These are phyloP conservation scores for Yamadazyma sp. DNA, from an alignment of 805 yeast genomes.

Conservation along the genomic window DNA sequence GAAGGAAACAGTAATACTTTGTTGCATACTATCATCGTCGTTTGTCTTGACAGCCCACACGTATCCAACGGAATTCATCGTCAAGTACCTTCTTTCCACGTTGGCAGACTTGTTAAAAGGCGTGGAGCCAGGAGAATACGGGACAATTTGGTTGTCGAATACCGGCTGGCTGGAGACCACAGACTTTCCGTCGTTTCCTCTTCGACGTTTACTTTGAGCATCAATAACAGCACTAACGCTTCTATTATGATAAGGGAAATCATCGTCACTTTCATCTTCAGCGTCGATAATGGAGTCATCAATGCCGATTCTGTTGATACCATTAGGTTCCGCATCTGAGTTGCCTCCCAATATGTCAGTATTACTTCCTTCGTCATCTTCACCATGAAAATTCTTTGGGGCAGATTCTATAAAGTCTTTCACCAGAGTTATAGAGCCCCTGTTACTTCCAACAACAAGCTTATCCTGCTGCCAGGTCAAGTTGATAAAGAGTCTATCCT, in stretches of 20 bases:
- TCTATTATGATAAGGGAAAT: constrained; percentile 28
- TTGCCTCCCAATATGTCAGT: constrained; percentile 13
- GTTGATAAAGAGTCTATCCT: constrained; percentile 31
- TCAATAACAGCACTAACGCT: constrained; percentile 19
- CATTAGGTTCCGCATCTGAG: constrained; percentile 13
- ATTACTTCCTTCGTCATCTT: constrained; percentile 16
- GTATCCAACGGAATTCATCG: constrained; percentile 80
- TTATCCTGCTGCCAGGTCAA: constrained; percentile 27
- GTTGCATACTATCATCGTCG: constrained; percentile 27
- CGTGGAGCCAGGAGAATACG: constrained; percentile 86
- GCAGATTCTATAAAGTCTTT: constrained; percentile 13
- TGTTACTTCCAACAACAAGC: constrained; percentile 43
- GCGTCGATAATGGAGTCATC: constrained; percentile 47
- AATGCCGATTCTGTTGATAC: constrained; percentile 14
- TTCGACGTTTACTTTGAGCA: constrained; percentile 25
- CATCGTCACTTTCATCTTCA: constrained; percentile 38
- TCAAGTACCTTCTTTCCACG: constrained; percentile 67
- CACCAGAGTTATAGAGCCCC: constrained; percentile 38
- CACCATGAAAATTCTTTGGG: constrained; percentile 11
- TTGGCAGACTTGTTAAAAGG: constrained; percentile 43
- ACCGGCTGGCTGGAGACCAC: not conserved
- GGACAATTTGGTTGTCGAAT: constrained; percentile 37
- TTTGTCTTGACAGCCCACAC: constrained; percentile 65
- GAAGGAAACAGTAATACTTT: constrained; percentile 82
- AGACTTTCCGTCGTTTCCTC: constrained; percentile 11